phyloP scores from a whole-genome alignment of 2,329 filamentous ascomycete genomes.

The Cladophialophora psammophila region DNA sequence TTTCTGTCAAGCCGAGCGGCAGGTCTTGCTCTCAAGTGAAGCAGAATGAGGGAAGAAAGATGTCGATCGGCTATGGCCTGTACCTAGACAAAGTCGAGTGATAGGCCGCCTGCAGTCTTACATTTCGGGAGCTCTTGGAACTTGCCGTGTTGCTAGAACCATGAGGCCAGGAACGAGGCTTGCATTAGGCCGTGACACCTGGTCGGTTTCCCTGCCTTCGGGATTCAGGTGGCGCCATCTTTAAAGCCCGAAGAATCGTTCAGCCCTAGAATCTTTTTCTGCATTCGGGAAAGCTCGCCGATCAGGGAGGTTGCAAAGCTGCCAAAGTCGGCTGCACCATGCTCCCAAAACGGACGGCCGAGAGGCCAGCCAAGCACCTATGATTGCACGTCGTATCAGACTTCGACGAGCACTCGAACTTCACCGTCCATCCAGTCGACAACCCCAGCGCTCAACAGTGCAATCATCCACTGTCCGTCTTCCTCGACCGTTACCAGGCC shows the following conservation, averaged over 20 bases:
- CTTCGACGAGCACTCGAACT: conserved; percentile 52
- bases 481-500: conserved; percentile 49
- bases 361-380: neutral
- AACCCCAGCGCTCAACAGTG: conserved; percentile 51
- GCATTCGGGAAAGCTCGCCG: conserved; percentile 3
- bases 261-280: conserved; percentile 7
- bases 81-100: neutral
- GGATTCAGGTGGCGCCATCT: conserved; percentile 20
- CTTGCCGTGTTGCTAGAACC: conserved; percentile 6
- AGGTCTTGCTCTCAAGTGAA: neutral
- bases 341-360: conserved; percentile 1
- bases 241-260: conserved; percentile 18
- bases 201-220: conserved; percentile 14
- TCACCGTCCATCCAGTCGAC: conserved; percentile 58
- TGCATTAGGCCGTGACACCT: conserved; percentile 16
- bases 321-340: conserved; percentile 1
- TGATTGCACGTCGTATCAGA: conserved; percentile 31
- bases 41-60: neutral
- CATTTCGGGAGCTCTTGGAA: conserved; percentile 12
- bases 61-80: conserved; percentile 1
- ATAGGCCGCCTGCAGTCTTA: neutral
- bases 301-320: conserved; percentile 4
- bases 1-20: conserved; percentile 7
- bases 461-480: conserved; percentile 55
- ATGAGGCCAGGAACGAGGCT: conserved; percentile 10